These are phyloP conservation scores for Solanum chmielewskii DNA, from an alignment of 257 asterid genomes.

Conservation along the genomic window DNA sequence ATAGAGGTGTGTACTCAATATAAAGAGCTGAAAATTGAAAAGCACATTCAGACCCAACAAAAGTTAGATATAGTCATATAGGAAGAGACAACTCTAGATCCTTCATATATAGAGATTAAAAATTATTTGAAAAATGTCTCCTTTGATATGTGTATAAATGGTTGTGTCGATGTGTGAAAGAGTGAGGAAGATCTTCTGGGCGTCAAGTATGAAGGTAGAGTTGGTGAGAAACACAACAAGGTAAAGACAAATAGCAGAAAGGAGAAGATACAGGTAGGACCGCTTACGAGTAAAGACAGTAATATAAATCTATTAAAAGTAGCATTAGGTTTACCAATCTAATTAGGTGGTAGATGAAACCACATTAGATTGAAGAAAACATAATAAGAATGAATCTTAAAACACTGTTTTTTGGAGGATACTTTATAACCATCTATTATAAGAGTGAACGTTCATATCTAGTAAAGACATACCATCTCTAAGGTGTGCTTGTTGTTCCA, in stretches of 20 bases:
- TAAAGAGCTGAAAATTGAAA: background rate
- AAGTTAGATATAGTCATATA: background rate
- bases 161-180: background rate
- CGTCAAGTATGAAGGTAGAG: background rate
- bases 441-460: background rate
- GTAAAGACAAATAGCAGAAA: background rate
- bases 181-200: background rate
- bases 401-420: background rate
- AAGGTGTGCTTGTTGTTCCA: conserved; percentile 93
- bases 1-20: background rate
- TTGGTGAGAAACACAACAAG: background rate
- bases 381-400: background rate
- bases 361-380: background rate
- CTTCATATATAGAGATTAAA: background rate
- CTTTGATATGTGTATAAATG: background rate
- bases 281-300: background rate
- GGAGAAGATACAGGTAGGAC: background rate
- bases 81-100: background rate
- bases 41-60: background rate
- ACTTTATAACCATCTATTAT: background rate
- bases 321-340: background rate
- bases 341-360: background rate
- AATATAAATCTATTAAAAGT: background rate
- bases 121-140: background rate
- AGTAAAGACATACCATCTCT: conserved; percentile 57